phyloP scores from a whole-genome alignment of 768 basidiomycete genomes.

The Pleurotus tuber-regium region DNA sequence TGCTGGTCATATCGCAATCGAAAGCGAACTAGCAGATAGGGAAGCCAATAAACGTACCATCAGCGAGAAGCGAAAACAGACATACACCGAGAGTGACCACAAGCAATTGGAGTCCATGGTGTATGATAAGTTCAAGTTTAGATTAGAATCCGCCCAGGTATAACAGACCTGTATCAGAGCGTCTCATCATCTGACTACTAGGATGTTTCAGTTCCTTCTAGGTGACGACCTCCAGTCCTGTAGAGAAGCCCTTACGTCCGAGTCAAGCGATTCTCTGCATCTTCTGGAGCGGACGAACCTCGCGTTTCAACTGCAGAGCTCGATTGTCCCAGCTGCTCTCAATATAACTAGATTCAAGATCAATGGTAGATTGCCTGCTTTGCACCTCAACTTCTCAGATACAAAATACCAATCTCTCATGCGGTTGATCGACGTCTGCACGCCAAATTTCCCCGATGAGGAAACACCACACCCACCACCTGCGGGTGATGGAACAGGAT shows the following conservation, averaged over 20 bases:
- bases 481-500: slow-evolving; percentile 28
- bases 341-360: slow-evolving; percentile 88
- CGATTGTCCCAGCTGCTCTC: slow-evolving; percentile 82
- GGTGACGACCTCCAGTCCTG: slow-evolving; percentile 83
- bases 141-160: slow-evolving; percentile 89
- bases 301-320: slow-evolving; percentile 85
- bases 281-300: slow-evolving; percentile 91
- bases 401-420: slow-evolving; percentile 90
- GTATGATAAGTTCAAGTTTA: slow-evolving; percentile 89
- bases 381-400: slow-evolving; percentile 89
- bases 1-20: slow-evolving; percentile 94
- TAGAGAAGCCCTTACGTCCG: slow-evolving; percentile 68
- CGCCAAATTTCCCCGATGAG: slow-evolving; percentile 75
- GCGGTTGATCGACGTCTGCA: slow-evolving; percentile 86
- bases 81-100: slow-evolving; percentile 88
- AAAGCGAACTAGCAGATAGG: slow-evolving; percentile 88
- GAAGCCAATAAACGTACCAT: slow-evolving; percentile 65
- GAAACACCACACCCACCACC: slow-evolving; percentile 19
- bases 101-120: slow-evolving; percentile 83
- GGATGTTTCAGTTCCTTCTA: slow-evolving; percentile 81
- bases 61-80: slow-evolving; percentile 76
- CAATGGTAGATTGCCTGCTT: slow-evolving; percentile 80
- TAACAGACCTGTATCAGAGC: slow-evolving; percentile 12
- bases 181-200: slow-evolving; percentile 11
- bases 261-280: slow-evolving; percentile 64